phyloP scores from a whole-genome alignment of 2,329 filamentous ascomycete species.

The Colletotrichum sp. region DNA sequence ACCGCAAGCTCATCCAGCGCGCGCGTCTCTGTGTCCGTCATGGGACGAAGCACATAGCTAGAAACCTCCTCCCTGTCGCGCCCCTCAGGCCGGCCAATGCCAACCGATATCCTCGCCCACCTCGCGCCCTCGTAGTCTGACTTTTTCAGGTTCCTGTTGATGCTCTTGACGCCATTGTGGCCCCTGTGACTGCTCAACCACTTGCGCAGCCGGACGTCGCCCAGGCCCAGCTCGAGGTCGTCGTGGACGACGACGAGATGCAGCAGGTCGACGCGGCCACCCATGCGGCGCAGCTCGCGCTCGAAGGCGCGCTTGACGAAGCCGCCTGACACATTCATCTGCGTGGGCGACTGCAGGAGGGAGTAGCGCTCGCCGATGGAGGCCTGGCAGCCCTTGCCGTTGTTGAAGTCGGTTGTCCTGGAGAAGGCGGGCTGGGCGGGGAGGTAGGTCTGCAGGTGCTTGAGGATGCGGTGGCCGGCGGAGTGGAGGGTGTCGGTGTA shows the following conservation, averaged over 20 bases:
- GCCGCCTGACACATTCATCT: slow-evolving; percentile 86
- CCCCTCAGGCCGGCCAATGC: slow-evolving; percentile 82
- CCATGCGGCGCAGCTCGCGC: slow-evolving; percentile 49
- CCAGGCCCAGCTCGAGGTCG: slow-evolving; percentile 78
- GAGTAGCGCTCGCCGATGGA: slow-evolving; percentile 60
- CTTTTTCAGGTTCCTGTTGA: slow-evolving; percentile 55
- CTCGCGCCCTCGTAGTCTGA: slow-evolving; percentile 43
- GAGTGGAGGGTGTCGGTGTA: slow-evolving; percentile 85
- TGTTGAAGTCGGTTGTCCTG: slow-evolving; percentile 38
- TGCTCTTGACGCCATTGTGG: slow-evolving; percentile 78
- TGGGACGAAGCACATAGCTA: slow-evolving; percentile 76
- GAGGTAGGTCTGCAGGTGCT: slow-evolving; percentile 59
- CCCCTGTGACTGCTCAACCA: slow-evolving; percentile 71
- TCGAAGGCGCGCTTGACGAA: slow-evolving; percentile 68
- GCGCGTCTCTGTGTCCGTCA: slow-evolving; percentile 58
- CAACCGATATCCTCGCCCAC: slow-evolving; percentile 73
- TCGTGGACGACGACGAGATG: slow-evolving; percentile 84
- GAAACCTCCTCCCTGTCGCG: slow-evolving; percentile 72
- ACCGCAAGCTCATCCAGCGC: slow-evolving; percentile 58
- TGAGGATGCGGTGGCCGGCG: slow-evolving; percentile 81
- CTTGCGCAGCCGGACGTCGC: slow-evolving; percentile 67
- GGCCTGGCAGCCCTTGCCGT: slow-evolving; percentile 54
- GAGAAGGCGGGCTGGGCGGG: slow-evolving; percentile 53
- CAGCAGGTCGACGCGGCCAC: slow-evolving; percentile 36
- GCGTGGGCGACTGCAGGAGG: slow-evolving; percentile 74